phyloP scores from a whole-genome alignment of 148 eudicot genomes.

The Suaeda aralocaspica region DNA sequence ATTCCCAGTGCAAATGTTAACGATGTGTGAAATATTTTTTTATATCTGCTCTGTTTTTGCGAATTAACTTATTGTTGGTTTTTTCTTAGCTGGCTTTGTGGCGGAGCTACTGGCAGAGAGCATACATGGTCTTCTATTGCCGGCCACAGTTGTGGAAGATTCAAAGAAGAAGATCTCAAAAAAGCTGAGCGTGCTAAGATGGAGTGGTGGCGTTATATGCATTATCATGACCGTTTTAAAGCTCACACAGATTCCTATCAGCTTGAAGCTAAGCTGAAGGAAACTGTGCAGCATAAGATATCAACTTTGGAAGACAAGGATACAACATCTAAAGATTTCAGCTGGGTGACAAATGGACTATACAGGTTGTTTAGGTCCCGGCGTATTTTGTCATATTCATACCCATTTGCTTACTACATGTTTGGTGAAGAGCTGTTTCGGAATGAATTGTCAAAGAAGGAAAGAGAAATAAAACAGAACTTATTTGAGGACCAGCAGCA shows the following conservation, averaged over 20 bases:
- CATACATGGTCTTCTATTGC: slow-evolving; percentile 47
- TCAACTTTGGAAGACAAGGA: slow-evolving; percentile 39
- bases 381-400: slow-evolving; percentile 53
- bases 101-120: slow-evolving; percentile 45
- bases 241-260: slow-evolving; percentile 61
- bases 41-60: background rate
- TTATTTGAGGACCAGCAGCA: slow-evolving; percentile 77
- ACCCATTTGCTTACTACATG: slow-evolving; percentile 73
- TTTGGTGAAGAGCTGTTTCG: slow-evolving; percentile 59
- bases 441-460: slow-evolving; percentile 45
- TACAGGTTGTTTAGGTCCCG: slow-evolving; percentile 55
- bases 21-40: background rate
- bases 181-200: slow-evolving; percentile 41
- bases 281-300: slow-evolving; percentile 34
- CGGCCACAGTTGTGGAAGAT: slow-evolving; percentile 64
- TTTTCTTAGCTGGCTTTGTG: slow-evolving; percentile 70
- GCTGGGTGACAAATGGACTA: slow-evolving; percentile 53
- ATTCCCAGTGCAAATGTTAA: background rate
- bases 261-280: slow-evolving; percentile 43
- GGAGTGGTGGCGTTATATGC: slow-evolving; percentile 51
- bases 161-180: slow-evolving; percentile 40
- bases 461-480: slow-evolving; percentile 46
- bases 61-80: background rate
- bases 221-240: slow-evolving; percentile 51
- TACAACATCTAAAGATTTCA: slow-evolving; percentile 36